Evolutionary conservation across 345 rosid genomes (phyloP).

Genomic region (Moricandia arvensis): DNA sequence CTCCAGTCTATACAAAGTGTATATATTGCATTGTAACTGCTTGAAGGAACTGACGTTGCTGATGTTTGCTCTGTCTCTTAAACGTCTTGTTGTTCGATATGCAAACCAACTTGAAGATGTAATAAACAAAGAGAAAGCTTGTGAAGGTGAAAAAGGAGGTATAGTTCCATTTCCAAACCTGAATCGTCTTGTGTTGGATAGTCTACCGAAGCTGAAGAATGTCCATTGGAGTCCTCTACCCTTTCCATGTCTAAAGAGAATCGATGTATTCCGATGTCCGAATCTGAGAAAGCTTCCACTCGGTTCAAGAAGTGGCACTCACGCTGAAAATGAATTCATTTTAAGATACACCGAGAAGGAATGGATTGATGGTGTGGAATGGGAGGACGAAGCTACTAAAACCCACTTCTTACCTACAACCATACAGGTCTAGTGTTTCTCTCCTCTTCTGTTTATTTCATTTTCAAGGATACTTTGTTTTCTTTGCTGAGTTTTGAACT

Average conservation of each 20-base stretch:
- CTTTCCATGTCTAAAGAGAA: not conserved
- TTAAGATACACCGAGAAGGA: not conserved
- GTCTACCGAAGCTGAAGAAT: not conserved
- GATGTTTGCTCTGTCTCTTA: constrained; percentile 16
- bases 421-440: not conserved
- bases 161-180: constrained; percentile 12
- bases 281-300: constrained; percentile 22
- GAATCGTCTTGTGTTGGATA: rapidly evolving
- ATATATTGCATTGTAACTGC: rapidly evolving
- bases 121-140: constrained; percentile 22
- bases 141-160: not conserved
- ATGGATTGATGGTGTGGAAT: constrained; percentile 9
- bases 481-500: not conserved
- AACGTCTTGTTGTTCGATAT: not conserved
- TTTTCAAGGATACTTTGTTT: not conserved
- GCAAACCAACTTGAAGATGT: not conserved
- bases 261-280: rapidly evolving
- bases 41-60: constrained; percentile 21
- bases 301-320: not conserved
- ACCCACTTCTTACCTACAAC: not conserved
- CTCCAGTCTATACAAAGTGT: not conserved
- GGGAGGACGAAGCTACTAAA: constrained; percentile 25
- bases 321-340: not conserved
- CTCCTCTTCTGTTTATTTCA: not conserved
- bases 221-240: constrained; percentile 19